Evolutionary conservation across 2,329 filamentous ascomycete species (phyloP).

Genomic region (Alternaria ethzedia): DNA sequence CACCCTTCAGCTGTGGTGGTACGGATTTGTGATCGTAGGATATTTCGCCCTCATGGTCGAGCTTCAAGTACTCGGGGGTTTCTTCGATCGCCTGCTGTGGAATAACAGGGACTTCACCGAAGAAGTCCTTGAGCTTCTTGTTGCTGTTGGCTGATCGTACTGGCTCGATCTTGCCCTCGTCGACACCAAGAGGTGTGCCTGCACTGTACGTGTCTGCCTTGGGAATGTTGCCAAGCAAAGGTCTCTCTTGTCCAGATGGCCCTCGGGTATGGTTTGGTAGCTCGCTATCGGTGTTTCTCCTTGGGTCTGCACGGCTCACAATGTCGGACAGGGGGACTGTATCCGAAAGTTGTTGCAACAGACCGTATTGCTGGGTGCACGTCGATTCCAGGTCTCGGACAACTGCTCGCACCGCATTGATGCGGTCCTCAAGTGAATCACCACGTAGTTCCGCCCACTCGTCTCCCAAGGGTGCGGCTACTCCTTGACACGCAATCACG

Average conservation of each 20-base stretch:
- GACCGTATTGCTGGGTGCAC: conserved; percentile 85
- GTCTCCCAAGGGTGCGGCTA: conserved; percentile 89
- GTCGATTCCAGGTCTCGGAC: conserved; percentile 83
- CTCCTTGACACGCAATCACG: conserved; percentile 83
- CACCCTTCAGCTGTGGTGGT: conserved; percentile 80
- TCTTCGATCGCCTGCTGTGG: conserved; percentile 68
- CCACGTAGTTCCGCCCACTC: conserved; percentile 95
- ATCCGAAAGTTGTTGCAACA: conserved; percentile 84
- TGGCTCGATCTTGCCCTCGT: conserved; percentile 44
- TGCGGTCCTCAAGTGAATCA: conserved; percentile 83
- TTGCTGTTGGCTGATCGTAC: conserved; percentile 50
- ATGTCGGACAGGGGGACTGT: conserved; percentile 64
- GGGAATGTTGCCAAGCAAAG: conserved; percentile 60
- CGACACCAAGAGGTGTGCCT: conserved; percentile 48
- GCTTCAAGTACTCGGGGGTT: conserved; percentile 79
- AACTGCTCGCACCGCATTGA: conserved; percentile 79
- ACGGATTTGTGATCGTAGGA: conserved; percentile 85
- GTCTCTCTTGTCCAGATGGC: conserved; percentile 44
- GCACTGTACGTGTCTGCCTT: conserved; percentile 72
- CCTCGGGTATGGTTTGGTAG: conserved; percentile 37
- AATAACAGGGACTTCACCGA: conserved; percentile 59
- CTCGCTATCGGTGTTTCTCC: conserved; percentile 53
- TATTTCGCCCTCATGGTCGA: conserved; percentile 88
- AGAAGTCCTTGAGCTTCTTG: conserved; percentile 59
- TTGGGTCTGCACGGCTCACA: conserved; percentile 38